Percentiles rank a stretch among this genome's conserved stretches.
Conservation (phyloP, 352 stramenopile genomes). For the Phytopythium chamaehyphon region DNA sequence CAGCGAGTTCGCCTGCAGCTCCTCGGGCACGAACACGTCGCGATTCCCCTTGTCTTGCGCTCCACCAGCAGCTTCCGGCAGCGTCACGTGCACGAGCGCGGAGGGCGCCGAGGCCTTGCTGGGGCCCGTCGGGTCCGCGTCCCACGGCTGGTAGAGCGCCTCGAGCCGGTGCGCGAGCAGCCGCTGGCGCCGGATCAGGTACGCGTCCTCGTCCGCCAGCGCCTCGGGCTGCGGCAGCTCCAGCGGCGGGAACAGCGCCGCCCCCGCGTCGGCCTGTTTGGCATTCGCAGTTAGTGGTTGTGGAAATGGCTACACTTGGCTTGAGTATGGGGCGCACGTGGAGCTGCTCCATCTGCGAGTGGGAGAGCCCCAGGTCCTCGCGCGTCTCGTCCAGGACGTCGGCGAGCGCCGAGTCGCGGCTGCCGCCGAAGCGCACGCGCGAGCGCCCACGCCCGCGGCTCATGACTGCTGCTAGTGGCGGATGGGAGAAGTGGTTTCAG, state of each 20-base stretch:
- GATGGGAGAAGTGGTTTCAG: too few relatives aligned
- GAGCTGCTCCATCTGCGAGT: conserved; percentile 67
- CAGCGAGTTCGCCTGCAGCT: conserved; percentile 54
- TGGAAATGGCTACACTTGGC: too few relatives aligned
- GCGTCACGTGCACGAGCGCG: conserved; percentile 61
- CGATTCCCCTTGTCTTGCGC: too few relatives aligned
- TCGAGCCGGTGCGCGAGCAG: conserved; percentile 65
- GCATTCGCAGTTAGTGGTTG: too few relatives aligned
- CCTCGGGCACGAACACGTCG: conserved; percentile 64
- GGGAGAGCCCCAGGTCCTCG: conserved; percentile 61
- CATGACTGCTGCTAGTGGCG: too few relatives aligned
- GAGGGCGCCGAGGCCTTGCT: conserved; percentile 23
- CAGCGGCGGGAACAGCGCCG: conserved; percentile 54
- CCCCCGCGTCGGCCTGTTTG: conserved; percentile 36
- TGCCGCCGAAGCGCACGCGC: conserved; percentile 70
- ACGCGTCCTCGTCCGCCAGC: conserved; percentile 49
- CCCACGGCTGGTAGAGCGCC: conserved; percentile 62
- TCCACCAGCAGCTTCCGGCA: conserved; percentile 28
- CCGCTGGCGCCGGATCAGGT: conserved; percentile 67
- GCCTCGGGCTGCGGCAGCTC: conserved; percentile 58
- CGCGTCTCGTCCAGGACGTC: conserved; percentile 72
- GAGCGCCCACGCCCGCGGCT: conserved; percentile 59
- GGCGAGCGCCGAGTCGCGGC: conserved; percentile 55
- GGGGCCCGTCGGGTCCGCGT: conserved; percentile 27
- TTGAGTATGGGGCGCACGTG: conserved; percentile 24